These are phyloP conservation scores for Saccharomycodes ludwigii DNA, from an alignment of 805 yeast genomes.

Conservation along the genomic window DNA sequence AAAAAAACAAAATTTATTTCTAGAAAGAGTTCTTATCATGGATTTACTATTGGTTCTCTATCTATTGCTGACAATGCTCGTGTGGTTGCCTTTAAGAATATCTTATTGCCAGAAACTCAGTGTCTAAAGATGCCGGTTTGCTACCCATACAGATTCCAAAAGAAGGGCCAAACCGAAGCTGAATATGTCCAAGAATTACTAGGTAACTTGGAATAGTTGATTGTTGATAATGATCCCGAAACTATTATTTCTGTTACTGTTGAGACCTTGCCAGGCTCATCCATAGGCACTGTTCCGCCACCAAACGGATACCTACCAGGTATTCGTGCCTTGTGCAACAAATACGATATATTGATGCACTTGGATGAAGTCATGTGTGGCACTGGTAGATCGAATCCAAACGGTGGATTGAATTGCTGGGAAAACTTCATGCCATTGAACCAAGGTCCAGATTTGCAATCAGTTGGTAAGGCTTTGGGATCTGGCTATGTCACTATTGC, in stretches of 20 bases:
- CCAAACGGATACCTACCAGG: conserved; percentile 35
- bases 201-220: conserved; percentile 28
- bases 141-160: conserved; percentile 22
- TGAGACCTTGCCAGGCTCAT: conserved; percentile 35
- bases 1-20: conserved; percentile 29
- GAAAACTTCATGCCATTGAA: conserved; percentile 27
- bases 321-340: conserved; percentile 33
- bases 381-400: conserved; percentile 31
- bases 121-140: conserved; percentile 18
- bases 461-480: conserved; percentile 37
- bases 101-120: conserved; percentile 13
- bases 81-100: conserved; percentile 21
- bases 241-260: conserved; percentile 30
- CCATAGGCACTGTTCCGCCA: conserved; percentile 32
- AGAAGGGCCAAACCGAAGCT: conserved; percentile 25
- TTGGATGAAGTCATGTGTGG: conserved; percentile 48
- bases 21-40: conserved; percentile 34
- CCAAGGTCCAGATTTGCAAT: conserved; percentile 32
- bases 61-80: conserved; percentile 28
- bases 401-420: conserved; percentile 34
- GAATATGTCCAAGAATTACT: conserved; percentile 27
- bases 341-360: conserved; percentile 36
- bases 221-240: conserved; percentile 30
- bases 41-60: conserved; percentile 35
- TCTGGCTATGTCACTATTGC: conserved; percentile 38